Percentiles rank a stretch among this genome's conserved stretches.
Conservation (phyloP, 164 flowering plant genomes). For the Stephania japonica region DNA sequence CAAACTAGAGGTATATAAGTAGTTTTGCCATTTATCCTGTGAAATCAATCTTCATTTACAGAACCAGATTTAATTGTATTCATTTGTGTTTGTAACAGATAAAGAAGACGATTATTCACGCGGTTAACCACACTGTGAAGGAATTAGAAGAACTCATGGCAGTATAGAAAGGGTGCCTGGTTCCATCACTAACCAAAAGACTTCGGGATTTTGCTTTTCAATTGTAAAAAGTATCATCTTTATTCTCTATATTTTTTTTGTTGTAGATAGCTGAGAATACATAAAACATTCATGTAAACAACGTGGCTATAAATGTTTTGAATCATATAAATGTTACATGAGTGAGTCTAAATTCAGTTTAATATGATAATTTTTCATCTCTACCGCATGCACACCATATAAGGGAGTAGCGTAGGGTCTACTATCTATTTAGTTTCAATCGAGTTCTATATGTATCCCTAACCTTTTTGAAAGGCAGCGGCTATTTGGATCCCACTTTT, state of each 20-base stretch:
- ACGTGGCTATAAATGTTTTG: background rate
- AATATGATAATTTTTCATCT: too few relatives aligned
- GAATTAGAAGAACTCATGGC: conserved; percentile 7
- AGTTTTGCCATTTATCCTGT: too few relatives aligned
- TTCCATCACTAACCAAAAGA: background rate
- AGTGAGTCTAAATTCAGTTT: too few relatives aligned
- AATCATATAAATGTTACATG: background rate
- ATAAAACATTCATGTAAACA: background rate
- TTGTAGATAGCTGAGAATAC: background rate
- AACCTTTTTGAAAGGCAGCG: too few relatives aligned
- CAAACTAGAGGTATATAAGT: conserved; percentile 74
- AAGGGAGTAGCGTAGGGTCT: too few relatives aligned
- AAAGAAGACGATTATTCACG: conserved; percentile 7
- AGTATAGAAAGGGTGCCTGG: background rate
- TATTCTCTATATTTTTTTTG: background rate
- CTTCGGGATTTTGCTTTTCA: background rate
- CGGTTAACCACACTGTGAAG: conserved; percentile 7
- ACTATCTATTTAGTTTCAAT: too few relatives aligned
- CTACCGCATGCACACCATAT: too few relatives aligned
- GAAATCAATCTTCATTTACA: too few relatives aligned
- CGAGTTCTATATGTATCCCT: too few relatives aligned
- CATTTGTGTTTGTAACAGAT: background rate
- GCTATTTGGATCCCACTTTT: too few relatives aligned
- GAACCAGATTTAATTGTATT: background rate
- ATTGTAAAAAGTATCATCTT: background rate